phyloP scores from a whole-genome alignment of 495 filamentous ascomycete species.

The Viridothelium virens region DNA sequence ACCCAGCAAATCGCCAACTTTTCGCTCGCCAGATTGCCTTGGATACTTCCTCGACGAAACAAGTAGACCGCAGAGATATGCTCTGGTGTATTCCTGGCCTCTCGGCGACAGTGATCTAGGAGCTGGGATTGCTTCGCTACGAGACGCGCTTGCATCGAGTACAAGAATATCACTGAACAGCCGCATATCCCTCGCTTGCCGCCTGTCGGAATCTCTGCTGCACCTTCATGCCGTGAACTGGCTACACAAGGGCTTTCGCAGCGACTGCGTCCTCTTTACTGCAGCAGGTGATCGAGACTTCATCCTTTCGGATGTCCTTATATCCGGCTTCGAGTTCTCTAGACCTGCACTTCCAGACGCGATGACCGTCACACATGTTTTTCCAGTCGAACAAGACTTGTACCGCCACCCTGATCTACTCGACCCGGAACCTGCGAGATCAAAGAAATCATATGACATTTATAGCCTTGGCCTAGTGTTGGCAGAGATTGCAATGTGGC shows the following conservation, averaged over 20 bases:
- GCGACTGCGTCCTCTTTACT: slow-evolving; percentile 48
- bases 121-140: background rate
- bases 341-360: slow-evolving; percentile 39
- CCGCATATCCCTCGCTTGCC: slow-evolving; percentile 25
- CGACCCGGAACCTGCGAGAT: background rate
- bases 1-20: slow-evolving; percentile 5
- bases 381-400: slow-evolving; percentile 35
- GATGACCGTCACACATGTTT: slow-evolving; percentile 36
- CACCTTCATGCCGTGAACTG: slow-evolving; percentile 48
- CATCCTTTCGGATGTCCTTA: slow-evolving; percentile 34
- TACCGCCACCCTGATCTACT: slow-evolving; percentile 22
- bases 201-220: slow-evolving; percentile 24
- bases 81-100: background rate
- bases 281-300: slow-evolving; percentile 29
- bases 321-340: slow-evolving; percentile 50
- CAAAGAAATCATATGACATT: slow-evolving; percentile 44
- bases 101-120: background rate
- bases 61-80: slow-evolving; percentile 1
- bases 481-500: slow-evolving; percentile 47
- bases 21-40: slow-evolving; percentile 3
- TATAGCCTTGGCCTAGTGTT: slow-evolving; percentile 45
- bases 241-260: slow-evolving; percentile 51
- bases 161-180: slow-evolving; percentile 19
- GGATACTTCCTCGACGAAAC: slow-evolving; percentile 9
- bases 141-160: slow-evolving; percentile 2